phyloP scores from a whole-genome alignment of 257 asterid species.

The Ophiorrhiza pumila region DNA sequence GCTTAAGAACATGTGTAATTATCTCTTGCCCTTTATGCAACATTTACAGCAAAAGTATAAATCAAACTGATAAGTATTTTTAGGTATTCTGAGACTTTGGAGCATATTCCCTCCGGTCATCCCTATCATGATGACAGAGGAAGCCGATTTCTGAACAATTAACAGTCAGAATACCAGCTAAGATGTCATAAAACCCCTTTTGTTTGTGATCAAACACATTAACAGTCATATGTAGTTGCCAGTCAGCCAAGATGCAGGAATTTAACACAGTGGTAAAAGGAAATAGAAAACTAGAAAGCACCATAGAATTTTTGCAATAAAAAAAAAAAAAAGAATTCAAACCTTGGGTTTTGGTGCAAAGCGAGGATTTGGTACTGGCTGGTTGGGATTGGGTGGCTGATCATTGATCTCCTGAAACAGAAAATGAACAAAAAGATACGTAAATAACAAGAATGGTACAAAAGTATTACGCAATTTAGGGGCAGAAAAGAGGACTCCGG shows the following conservation, averaged over 20 bases:
- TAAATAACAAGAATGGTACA: conserved; percentile 11
- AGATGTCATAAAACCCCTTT: not conserved
- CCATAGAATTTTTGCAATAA: not conserved
- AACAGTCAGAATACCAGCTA: not conserved
- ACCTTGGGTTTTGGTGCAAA: conserved; percentile 81
- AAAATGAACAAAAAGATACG: conserved; percentile 7
- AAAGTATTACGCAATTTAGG: not conserved
- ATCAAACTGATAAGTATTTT: not conserved
- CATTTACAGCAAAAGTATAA: not conserved
- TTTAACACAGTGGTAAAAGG: not conserved
- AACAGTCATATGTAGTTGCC: not conserved
- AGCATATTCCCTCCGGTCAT: not conserved
- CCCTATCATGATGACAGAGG: not conserved
- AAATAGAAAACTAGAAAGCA: not conserved
- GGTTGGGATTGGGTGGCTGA: conserved; percentile 93
- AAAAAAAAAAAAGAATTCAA: conserved; percentile 7
- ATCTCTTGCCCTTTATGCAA: not conserved
- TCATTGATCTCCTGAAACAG: conserved; percentile 77
- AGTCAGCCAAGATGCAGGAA: not conserved
- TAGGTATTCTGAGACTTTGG: not conserved
- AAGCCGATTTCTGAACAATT: not conserved
- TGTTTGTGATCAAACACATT: not conserved
- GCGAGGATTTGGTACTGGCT: conserved; percentile 71
- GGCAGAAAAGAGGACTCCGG: conserved; percentile 12
- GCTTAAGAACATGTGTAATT: not conserved